A percentile compares a stretch with the other conserved stretches of the same genome.
phyloP scores from a whole-genome alignment of 192 early-diverging fungal species.

The Umbelopsis vinacea region DNA sequence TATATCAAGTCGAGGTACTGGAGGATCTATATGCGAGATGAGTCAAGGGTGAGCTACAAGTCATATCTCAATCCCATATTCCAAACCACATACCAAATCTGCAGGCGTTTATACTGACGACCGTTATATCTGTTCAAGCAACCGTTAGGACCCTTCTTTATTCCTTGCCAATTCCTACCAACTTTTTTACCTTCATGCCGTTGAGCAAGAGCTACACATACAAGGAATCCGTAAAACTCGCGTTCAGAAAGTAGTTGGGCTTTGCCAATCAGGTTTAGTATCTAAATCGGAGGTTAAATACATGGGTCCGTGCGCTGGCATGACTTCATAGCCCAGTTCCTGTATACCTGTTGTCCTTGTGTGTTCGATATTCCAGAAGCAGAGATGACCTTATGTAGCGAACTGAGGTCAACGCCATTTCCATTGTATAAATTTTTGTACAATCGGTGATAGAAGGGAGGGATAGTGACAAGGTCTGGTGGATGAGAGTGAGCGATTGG shows the following conservation, averaged over 20 bases:
- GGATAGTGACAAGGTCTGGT: not conserved
- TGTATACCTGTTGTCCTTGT: conserved; percentile 10
- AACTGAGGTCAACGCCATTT: not conserved
- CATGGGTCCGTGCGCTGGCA: not conserved
- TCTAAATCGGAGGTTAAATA: conserved; percentile 14
- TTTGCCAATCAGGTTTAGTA: conserved; percentile 3
- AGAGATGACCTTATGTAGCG: not conserved
- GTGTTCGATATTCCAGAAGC: not conserved
- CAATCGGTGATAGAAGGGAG: not conserved
- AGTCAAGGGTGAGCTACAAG: not conserved
- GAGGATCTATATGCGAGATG: conserved; percentile 8
- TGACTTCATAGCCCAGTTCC: not conserved
- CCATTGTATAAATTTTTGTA: not conserved
- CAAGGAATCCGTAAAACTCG: not conserved
- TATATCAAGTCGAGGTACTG: not conserved
- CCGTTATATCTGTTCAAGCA: not conserved
- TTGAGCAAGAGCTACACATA: not conserved
- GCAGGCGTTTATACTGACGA: not conserved
- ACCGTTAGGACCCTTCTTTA: not conserved
- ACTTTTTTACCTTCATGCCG: not conserved
- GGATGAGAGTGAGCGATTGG: not conserved
- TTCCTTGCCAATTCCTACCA: not conserved
- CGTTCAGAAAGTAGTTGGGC: not conserved
- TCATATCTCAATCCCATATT: not conserved
- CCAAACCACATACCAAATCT: not conserved